Evolutionary conservation across 2,329 filamentous ascomycete species (phyloP).

Genomic region (Xylariaceae sp.): DNA sequence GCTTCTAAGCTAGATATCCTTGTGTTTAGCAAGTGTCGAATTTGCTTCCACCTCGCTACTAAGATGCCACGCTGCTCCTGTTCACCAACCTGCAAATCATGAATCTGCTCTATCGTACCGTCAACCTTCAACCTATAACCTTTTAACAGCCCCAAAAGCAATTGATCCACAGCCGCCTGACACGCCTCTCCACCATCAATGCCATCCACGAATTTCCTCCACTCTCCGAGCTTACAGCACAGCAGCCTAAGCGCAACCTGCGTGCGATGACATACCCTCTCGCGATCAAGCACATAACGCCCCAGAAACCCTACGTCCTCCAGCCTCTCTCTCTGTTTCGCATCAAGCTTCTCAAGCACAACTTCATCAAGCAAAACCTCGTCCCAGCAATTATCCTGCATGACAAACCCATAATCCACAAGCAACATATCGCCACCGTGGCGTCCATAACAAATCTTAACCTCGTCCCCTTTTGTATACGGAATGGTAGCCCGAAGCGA

Average conservation of each 20-base stretch:
- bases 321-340: slow-evolving; percentile 46
- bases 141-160: slow-evolving; percentile 47
- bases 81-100: slow-evolving; percentile 37
- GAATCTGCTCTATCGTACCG: slow-evolving; percentile 39
- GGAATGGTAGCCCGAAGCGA: slow-evolving; percentile 56
- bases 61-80: slow-evolving; percentile 47
- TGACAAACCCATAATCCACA: slow-evolving; percentile 66
- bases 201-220: slow-evolving; percentile 54
- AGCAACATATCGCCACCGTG: slow-evolving; percentile 77
- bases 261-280: slow-evolving; percentile 60
- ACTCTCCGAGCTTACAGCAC: slow-evolving; percentile 47
- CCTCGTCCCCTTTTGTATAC: slow-evolving; percentile 65
- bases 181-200: slow-evolving; percentile 53
- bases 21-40: slow-evolving; percentile 44
- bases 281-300: slow-evolving; percentile 56
- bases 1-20: slow-evolving; percentile 44
- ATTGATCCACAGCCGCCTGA: slow-evolving; percentile 45
- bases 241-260: slow-evolving; percentile 57
- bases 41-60: slow-evolving; percentile 50
- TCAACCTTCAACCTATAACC: slow-evolving; percentile 45
- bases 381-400: slow-evolving; percentile 56
- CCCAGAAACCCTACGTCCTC: slow-evolving; percentile 56
- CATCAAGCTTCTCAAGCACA: slow-evolving; percentile 48
- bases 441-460: slow-evolving; percentile 72
- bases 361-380: slow-evolving; percentile 55